phyloP scores from a whole-genome alignment of 495 filamentous ascomycete genomes.

The Xylaria scruposa region DNA sequence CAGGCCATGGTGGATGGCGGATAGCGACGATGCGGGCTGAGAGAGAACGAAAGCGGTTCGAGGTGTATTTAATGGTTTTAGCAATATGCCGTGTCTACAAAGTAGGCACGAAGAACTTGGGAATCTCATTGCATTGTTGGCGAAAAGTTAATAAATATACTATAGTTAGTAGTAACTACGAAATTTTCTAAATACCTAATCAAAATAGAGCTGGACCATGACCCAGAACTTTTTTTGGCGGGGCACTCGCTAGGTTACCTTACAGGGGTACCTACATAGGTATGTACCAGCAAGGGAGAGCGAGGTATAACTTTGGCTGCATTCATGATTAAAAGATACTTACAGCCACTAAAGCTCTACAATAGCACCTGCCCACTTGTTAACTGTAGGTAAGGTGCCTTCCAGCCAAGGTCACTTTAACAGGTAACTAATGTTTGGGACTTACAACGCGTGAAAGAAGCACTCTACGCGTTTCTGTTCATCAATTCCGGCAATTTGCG shows the following conservation, averaged over 20 bases:
- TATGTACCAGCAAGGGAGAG: not conserved
- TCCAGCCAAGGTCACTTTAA: constrained; percentile 20
- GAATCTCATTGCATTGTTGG: constrained; percentile 38
- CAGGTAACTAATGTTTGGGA: constrained; percentile 6
- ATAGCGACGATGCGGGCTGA: constrained; percentile 37
- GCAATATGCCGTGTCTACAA: constrained; percentile 33
- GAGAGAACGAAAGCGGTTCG: constrained; percentile 22
- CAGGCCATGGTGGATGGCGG: constrained; percentile 42
- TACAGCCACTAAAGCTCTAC: not conserved
- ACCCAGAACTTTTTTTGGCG: not conserved
- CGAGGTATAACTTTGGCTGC: not conserved
- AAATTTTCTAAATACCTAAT: not conserved
- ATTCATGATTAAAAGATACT: not conserved
- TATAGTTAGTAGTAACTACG: not conserved
- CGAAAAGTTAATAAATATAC: not conserved
- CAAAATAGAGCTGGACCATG: too few relatives aligned
- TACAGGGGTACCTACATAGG: too few relatives aligned
- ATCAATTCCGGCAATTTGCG: not conserved
- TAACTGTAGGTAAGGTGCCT: not conserved
- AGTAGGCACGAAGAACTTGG: constrained; percentile 33
- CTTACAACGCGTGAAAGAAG: constrained; percentile 18
- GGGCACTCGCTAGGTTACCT: not conserved
- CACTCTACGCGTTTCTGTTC: not conserved
- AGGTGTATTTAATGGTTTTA: constrained; percentile 18
- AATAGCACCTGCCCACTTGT: not conserved